These are phyloP conservation scores for Chlorella vulgaris DNA, from an alignment of 139 green algal genomes.

Conservation along the genomic window DNA sequence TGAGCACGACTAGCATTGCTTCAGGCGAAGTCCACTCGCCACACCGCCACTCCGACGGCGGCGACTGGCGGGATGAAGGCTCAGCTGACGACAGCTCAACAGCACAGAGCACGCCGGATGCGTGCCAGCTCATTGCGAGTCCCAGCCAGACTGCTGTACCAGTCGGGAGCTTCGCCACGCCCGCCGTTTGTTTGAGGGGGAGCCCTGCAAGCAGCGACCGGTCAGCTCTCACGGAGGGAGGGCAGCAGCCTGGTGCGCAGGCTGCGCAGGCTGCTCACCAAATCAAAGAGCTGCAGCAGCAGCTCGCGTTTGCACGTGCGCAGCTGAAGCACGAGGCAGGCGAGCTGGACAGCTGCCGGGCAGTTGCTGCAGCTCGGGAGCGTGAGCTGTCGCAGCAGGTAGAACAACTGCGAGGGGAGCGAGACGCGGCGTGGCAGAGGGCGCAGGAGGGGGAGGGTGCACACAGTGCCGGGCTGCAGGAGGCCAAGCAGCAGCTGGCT, in stretches of 20 bases:
- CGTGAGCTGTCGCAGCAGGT: slow-evolving; percentile 3
- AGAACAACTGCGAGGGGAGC: neutral
- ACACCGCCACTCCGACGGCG: no score
- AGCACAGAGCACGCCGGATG: no score
- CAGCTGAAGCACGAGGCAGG: neutral
- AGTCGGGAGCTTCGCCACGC: no score
- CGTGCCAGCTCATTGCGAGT: no score
- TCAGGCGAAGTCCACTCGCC: no score
- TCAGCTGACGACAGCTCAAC: no score
- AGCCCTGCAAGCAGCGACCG: no score
- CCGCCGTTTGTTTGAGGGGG: no score
- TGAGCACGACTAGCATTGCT: neutral
- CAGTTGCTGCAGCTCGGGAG: slow-evolving; percentile 19
- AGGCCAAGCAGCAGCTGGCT: neutral
- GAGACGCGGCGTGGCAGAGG: neutral
- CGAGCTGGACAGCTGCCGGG: neutral
- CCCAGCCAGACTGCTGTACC: no score
- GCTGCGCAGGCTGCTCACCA: neutral
- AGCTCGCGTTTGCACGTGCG: neutral
- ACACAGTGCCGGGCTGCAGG: neutral
- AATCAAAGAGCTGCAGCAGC: neutral
- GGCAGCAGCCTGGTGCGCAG: neutral
- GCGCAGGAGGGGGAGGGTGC: neutral
- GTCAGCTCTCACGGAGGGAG: no score
- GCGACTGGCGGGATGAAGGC: no score